These are phyloP conservation scores for Rhizopus sp. DNA, from an alignment of 371 early-diverging fungal genomes.

Conservation along the genomic window DNA sequence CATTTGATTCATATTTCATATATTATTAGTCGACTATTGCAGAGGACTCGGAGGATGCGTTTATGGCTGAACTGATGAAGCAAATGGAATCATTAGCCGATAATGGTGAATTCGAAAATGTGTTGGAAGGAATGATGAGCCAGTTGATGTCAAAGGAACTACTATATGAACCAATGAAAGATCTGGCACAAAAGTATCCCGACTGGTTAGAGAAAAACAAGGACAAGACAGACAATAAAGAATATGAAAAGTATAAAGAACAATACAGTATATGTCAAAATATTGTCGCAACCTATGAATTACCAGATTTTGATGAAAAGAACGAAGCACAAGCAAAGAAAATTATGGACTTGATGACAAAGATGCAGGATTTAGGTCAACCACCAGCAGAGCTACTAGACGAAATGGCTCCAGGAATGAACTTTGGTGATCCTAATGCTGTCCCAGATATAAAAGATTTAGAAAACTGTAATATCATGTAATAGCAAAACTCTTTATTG, in stretches of 20 bases:
- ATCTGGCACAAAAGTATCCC: conserved; percentile 82
- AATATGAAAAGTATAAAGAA: conserved; percentile 71
- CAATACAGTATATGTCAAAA: conserved; percentile 74
- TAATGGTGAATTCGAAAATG: conserved; percentile 78
- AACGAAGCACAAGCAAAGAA: conserved; percentile 65
- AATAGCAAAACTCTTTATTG: conserved; percentile 7
- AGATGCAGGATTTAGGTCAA: conserved; percentile 95
- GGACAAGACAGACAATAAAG: conserved; percentile 61
- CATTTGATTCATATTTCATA: background rate
- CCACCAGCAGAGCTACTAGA: conserved; percentile 89
- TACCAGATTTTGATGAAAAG: conserved; percentile 63
- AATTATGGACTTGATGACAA: conserved; percentile 86
- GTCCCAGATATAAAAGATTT: conserved; percentile 70
- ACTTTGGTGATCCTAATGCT: conserved; percentile 69
- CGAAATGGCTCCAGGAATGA: conserved; percentile 89
- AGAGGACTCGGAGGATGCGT: conserved; percentile 66
- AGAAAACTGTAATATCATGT: conserved; percentile 57
- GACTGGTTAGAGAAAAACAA: conserved; percentile 80
- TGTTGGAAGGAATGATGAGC: conserved; percentile 88
- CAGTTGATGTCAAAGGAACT: conserved; percentile 90
- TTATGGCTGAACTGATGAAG: conserved; percentile 87
- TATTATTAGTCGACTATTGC: conserved; percentile 61
- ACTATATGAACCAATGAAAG: conserved; percentile 93
- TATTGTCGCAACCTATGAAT: conserved; percentile 79
- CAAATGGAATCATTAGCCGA: conserved; percentile 87